phyloP scores from a whole-genome alignment of 2,329 filamentous ascomycete genomes.

The Trichoderma oligosporum region DNA sequence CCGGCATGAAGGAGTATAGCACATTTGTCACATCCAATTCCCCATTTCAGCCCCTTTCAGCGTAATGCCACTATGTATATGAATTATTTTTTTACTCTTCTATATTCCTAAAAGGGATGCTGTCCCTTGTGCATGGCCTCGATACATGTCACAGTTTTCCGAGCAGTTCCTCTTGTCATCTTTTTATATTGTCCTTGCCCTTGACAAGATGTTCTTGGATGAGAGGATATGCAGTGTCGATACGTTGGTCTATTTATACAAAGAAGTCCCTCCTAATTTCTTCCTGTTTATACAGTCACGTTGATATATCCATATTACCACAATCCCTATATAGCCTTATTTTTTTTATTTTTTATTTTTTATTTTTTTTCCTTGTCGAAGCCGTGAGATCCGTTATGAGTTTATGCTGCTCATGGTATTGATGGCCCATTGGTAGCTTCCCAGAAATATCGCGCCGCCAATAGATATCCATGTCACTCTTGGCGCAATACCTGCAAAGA shows the following conservation, averaged over 20 bases:
- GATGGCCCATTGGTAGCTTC: conserved; percentile 84
- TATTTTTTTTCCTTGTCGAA: background rate
- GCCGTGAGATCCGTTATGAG: background rate
- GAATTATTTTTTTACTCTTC: background rate
- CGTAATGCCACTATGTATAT: background rate
- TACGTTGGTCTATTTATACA: conserved; percentile 12
- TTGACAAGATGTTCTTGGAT: background rate
- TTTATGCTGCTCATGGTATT: conserved; percentile 56
- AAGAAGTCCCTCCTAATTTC: conserved; percentile 13
- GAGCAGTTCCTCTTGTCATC: background rate
- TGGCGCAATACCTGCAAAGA: conserved; percentile 75
- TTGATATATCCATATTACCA: background rate
- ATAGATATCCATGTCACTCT: conserved; percentile 92
- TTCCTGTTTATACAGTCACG: conserved; percentile 14
- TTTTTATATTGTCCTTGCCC: background rate
- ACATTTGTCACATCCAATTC: background rate
- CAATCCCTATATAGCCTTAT: conserved; percentile 4
- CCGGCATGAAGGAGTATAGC: background rate
- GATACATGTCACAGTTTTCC: background rate
- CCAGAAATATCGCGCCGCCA: conserved; percentile 90
- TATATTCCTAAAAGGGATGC: too few relatives aligned
- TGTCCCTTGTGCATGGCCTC: background rate
- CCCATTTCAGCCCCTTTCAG: background rate
- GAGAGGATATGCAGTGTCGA: background rate
- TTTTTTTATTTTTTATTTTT: background rate